Conservation (phyloP, 1,284 basidiomycete genomes). For the Irpex rosettiformis region DNA sequence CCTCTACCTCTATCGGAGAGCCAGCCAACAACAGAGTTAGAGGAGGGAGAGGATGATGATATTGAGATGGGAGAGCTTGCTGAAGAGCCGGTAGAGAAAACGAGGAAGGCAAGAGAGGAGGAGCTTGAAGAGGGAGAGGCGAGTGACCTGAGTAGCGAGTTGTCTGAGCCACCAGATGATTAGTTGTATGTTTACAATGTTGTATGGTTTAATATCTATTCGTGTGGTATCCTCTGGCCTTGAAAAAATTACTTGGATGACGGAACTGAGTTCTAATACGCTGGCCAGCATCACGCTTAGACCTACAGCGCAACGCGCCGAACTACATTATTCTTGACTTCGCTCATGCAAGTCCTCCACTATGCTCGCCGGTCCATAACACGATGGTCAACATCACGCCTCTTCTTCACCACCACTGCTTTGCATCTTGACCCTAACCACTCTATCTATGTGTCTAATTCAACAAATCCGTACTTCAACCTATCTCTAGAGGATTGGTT, state of each 20-base stretch:
- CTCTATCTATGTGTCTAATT: slow-evolving; percentile 80
- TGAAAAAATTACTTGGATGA: too few relatives aligned
- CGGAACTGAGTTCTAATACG: too few relatives aligned
- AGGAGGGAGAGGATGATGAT: slow-evolving; percentile 39
- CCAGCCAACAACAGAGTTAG: slow-evolving; percentile 35
- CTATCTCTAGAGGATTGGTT: slow-evolving; percentile 93
- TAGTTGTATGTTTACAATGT: slow-evolving; percentile 9
- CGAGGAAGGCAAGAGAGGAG: slow-evolving; percentile 55
- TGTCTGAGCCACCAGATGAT: slow-evolving; percentile 72
- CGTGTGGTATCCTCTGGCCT: too few relatives aligned
- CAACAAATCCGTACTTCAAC: slow-evolving; percentile 90
- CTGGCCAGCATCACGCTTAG: too few relatives aligned
- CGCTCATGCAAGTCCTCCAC: slow-evolving; percentile 1
- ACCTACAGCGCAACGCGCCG: too few relatives aligned
- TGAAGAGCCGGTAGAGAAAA: slow-evolving; percentile 54
- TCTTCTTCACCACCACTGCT: slow-evolving; percentile 3
- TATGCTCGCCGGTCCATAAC: not conserved
- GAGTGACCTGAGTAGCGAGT: slow-evolving; percentile 64
- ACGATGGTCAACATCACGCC: not conserved
- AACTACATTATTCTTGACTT: not conserved
- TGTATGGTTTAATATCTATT: not conserved
- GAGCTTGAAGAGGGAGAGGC: slow-evolving; percentile 84
- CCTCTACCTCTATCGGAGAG: slow-evolving; percentile 13
- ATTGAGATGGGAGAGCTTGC: slow-evolving; percentile 87
- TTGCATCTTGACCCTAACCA: slow-evolving; percentile 31